Percentiles rank a stretch among this genome's conserved stretches.
Conservation (phyloP, 148 eudicot genomes). For the Salicornia ramosissima region DNA sequence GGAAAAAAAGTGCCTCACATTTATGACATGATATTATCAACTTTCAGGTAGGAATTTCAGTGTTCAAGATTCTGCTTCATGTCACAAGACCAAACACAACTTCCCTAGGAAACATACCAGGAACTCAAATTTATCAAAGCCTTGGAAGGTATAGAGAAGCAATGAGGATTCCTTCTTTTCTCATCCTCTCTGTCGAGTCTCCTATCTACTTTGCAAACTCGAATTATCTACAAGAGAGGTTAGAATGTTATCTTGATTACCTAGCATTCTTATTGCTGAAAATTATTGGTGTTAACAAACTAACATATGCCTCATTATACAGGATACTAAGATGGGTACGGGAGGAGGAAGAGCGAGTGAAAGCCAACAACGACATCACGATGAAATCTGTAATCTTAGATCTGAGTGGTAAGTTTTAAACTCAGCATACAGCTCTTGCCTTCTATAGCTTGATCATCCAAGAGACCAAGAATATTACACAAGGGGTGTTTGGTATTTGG, state of each 20-base stretch:
- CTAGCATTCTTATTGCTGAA: not conserved
- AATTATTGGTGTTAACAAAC: not conserved
- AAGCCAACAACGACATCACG: constrained; percentile 37
- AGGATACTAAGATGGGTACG: constrained; percentile 88
- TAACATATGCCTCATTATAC: constrained; percentile 15
- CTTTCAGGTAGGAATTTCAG: constrained; percentile 79
- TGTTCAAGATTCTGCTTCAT: constrained; percentile 81
- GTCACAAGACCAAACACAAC: constrained; percentile 84
- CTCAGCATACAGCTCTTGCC: not conserved
- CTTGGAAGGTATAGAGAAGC: constrained; percentile 68
- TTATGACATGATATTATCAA: not conserved
- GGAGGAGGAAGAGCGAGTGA: constrained; percentile 77
- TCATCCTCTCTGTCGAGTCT: constrained; percentile 80
- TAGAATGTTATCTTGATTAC: not conserved
- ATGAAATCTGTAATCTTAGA: constrained; percentile 77
- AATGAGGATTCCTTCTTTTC: constrained; percentile 62
- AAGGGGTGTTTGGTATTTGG: too few species aligned
- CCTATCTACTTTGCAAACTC: constrained; percentile 93
- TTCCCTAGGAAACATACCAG: constrained; percentile 67
- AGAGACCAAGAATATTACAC: too few species aligned
- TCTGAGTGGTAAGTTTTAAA: constrained; percentile 61
- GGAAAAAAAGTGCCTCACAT: not conserved
- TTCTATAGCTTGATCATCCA: not conserved
- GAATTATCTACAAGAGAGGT: constrained; percentile 94
- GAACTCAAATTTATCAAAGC: constrained; percentile 73